Evolutionary conservation across 306 rosid genomes (phyloP).

Genomic region (Heteromeles arbutifolia): DNA sequence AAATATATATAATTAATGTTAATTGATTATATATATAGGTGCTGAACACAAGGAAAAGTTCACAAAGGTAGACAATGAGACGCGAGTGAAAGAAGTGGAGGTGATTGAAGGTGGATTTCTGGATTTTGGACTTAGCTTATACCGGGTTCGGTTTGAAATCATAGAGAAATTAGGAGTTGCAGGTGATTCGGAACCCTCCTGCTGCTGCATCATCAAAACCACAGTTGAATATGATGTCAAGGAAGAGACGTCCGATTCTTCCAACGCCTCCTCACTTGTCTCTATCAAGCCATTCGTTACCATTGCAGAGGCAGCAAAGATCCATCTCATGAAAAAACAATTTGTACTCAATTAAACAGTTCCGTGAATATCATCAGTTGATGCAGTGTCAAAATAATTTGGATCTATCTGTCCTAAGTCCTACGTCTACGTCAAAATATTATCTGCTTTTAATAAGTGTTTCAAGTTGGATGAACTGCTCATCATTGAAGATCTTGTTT

Average conservation of each 20-base stretch:
- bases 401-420: too few species aligned
- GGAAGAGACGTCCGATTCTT: conserved; percentile 39
- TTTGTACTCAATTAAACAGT: too few species aligned
- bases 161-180: conserved; percentile 16
- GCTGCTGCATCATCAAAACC: conserved; percentile 37
- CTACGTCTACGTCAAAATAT: too few species aligned
- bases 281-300: conserved; percentile 21
- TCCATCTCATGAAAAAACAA: neutral
- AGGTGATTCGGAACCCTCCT: neutral
- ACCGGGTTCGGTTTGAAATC: conserved; percentile 37
- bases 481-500: too few species aligned
- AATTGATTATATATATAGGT: neutral
- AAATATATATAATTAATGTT: too few species aligned
- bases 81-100: conserved; percentile 46
- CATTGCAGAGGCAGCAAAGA: conserved; percentile 3
- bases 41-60: conserved; percentile 39
- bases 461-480: too few species aligned
- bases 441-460: too few species aligned
- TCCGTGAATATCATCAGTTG: too few species aligned
- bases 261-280: conserved; percentile 41
- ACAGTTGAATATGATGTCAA: conserved; percentile 47
- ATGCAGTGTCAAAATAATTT: too few species aligned
- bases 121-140: conserved; percentile 48
- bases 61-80: conserved; percentile 50
- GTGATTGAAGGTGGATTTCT: conserved; percentile 60